A percentile compares a stretch with the other conserved stretches of the same genome.
Evolutionary conservation across 352 stramenopile species (phyloP).

Genomic region (Globisporangium irregulare): DNA sequence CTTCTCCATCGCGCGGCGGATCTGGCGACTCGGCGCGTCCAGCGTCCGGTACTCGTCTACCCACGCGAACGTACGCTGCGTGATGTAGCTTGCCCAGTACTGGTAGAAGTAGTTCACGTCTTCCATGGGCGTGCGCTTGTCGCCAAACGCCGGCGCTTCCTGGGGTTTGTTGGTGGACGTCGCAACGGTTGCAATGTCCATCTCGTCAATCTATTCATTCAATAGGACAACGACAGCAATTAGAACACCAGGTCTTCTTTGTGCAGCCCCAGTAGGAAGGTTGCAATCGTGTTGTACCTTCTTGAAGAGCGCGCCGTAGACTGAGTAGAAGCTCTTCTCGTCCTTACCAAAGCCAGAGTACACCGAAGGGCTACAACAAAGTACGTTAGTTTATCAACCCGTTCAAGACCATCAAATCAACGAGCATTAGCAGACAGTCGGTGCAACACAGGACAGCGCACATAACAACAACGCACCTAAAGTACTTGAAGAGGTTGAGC

Average conservation of each 20-base stretch:
- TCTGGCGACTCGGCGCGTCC: conserved; percentile 70
- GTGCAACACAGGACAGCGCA: neutral
- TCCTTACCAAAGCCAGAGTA: conserved; percentile 80
- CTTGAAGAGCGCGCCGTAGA: conserved; percentile 70
- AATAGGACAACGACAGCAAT: neutral
- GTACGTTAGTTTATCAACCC: conserved; percentile 11
- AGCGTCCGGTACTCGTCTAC: conserved; percentile 83
- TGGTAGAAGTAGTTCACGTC: conserved; percentile 72
- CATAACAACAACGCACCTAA: conserved; percentile 36
- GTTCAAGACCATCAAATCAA: neutral
- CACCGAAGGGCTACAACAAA: conserved; percentile 38
- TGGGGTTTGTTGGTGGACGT: conserved; percentile 4
- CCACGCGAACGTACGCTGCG: conserved; percentile 72
- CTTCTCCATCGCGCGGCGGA: conserved; percentile 84
- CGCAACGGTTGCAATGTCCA: conserved; percentile 41
- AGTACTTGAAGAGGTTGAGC: conserved; percentile 79
- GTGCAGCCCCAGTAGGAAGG: neutral
- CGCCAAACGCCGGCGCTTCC: conserved; percentile 49
- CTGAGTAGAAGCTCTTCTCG: conserved; percentile 70
- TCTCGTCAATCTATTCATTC: conserved; percentile 55
- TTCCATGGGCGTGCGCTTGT: conserved; percentile 36
- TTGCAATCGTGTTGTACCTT: conserved; percentile 31
- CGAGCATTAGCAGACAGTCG: neutral
- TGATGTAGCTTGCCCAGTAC: conserved; percentile 75
- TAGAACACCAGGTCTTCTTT: neutral